Conservation (phyloP, 2,329 filamentous ascomycete genomes). For the Penicillium sp. region DNA sequence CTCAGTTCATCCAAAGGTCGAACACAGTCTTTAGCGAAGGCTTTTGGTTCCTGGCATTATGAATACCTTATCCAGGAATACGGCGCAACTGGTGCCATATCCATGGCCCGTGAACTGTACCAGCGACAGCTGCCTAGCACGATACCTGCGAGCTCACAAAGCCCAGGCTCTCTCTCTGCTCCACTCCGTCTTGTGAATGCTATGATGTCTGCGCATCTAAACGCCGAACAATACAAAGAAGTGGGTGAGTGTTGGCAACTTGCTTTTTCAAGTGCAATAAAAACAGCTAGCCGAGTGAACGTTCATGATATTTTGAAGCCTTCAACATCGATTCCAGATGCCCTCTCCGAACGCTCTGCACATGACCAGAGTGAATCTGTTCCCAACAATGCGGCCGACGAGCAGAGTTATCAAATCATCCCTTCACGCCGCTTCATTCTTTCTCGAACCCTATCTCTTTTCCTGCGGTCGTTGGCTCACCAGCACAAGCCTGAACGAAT, state of each 20-base stretch:
- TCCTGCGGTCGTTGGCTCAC: conserved; percentile 52
- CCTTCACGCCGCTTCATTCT: conserved; percentile 51
- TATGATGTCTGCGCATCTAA: conserved; percentile 66
- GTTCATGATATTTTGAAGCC: conserved; percentile 19
- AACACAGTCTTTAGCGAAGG: conserved; percentile 38
- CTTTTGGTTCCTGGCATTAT: conserved; percentile 53
- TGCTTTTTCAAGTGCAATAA: conserved; percentile 55
- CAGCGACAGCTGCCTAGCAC: conserved; percentile 47
- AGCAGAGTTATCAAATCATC: conserved; percentile 1
- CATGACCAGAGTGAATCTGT: neutral
- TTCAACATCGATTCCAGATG: neutral
- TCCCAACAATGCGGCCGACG: neutral
- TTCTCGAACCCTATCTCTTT: conserved; percentile 49
- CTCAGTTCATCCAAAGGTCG: conserved; percentile 37
- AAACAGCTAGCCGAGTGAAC: conserved; percentile 40
- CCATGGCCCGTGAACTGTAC: conserved; percentile 56
- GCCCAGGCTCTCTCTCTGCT: conserved; percentile 33
- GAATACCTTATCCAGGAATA: conserved; percentile 59
- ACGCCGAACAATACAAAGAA: conserved; percentile 57
- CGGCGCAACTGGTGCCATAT: conserved; percentile 46
- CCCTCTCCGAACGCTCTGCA: neutral
- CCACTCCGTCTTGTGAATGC: conserved; percentile 60
- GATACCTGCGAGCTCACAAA: conserved; percentile 3
- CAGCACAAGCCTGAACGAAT: conserved; percentile 58
- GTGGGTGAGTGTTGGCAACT: conserved; percentile 68